These are phyloP conservation scores for Bretschneidera sinensis DNA, from an alignment of 345 rosid genomes.

Conservation along the genomic window DNA sequence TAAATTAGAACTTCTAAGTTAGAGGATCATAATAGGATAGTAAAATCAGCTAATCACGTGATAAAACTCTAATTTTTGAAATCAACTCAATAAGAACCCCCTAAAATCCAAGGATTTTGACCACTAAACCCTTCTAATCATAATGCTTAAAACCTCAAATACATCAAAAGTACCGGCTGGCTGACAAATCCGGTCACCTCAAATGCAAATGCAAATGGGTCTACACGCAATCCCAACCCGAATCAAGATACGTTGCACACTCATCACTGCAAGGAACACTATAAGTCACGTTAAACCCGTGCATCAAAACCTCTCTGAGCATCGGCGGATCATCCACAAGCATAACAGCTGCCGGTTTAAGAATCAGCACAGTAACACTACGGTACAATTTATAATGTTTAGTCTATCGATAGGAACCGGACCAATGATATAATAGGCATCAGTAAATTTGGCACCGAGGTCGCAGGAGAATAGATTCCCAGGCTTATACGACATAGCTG, in stretches of 20 bases:
- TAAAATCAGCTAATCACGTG: too few relatives aligned
- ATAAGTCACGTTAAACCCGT: slow-evolving; percentile 31
- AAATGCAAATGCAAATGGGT: slow-evolving; percentile 30
- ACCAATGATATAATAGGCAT: slow-evolving; percentile 23
- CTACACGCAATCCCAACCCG: slow-evolving; percentile 30
- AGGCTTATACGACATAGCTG: not conserved
- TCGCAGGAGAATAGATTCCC: slow-evolving; percentile 21
- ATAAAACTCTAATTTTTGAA: too few relatives aligned
- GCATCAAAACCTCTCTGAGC: slow-evolving; percentile 29
- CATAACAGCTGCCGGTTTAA: not conserved
- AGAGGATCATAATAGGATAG: too few relatives aligned
- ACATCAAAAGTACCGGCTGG: slow-evolving; percentile 8
- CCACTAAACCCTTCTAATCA: too few relatives aligned
- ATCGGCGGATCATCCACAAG: slow-evolving; percentile 10
- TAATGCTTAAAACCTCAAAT: not conserved
- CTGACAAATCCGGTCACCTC: slow-evolving; percentile 27
- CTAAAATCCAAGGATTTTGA: too few relatives aligned
- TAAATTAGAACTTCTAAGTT: too few relatives aligned
- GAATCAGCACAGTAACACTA: slow-evolving; percentile 19
- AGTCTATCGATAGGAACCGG: slow-evolving; percentile 15
- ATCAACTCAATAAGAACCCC: too few relatives aligned
- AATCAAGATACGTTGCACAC: slow-evolving; percentile 17
- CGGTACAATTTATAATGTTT: slow-evolving; percentile 6
- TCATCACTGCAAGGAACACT: slow-evolving; percentile 17
- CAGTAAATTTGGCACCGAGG: not conserved